Percentiles rank a stretch among this genome's conserved stretches.
phyloP scores from a whole-genome alignment of 164 flowering plant species.

The Magnolia sinica region DNA sequence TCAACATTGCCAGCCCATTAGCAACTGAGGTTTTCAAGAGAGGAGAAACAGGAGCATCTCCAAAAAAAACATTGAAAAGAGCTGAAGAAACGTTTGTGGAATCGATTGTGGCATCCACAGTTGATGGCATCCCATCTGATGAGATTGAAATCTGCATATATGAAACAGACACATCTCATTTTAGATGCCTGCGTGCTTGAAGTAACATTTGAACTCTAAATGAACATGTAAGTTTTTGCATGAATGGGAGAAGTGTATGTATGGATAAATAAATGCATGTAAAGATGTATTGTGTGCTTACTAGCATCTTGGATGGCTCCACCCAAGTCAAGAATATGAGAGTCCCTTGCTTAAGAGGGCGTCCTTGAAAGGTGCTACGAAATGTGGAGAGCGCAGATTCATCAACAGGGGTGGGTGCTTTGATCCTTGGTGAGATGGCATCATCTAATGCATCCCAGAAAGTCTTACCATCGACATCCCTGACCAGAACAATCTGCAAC shows the following conservation, averaged over 20 bases:
- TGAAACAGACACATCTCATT: neutral
- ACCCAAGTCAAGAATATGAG: constrained; percentile 73
- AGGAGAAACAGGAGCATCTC: constrained; percentile 74
- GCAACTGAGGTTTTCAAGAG: constrained; percentile 70
- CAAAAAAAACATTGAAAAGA: constrained; percentile 77
- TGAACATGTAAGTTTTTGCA: neutral
- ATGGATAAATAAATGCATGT: neutral
- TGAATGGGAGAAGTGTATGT: neutral
- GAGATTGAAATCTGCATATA: constrained; percentile 62
- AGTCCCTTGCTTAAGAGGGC: constrained; percentile 79
- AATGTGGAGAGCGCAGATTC: constrained; percentile 72
- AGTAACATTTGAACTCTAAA: neutral
- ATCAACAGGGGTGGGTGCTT: constrained; percentile 48
- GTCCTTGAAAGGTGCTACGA: constrained; percentile 58
- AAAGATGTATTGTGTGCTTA: constrained; percentile 28
- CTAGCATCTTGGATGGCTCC: constrained; percentile 71
- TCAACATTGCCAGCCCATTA: constrained; percentile 39
- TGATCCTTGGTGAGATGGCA: constrained; percentile 76
- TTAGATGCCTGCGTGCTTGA: neutral
- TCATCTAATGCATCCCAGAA: constrained; percentile 93
- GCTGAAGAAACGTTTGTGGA: constrained; percentile 55
- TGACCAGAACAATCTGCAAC: constrained; percentile 73
- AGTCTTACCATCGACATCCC: constrained; percentile 91
- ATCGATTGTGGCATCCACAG: constrained; percentile 65
- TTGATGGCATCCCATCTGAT: constrained; percentile 50